A percentile compares a stretch with the other conserved stretches of the same genome.
Conservation (phyloP, 768 basidiomycete genomes). For the Sporobolomyces roseus region DNA sequence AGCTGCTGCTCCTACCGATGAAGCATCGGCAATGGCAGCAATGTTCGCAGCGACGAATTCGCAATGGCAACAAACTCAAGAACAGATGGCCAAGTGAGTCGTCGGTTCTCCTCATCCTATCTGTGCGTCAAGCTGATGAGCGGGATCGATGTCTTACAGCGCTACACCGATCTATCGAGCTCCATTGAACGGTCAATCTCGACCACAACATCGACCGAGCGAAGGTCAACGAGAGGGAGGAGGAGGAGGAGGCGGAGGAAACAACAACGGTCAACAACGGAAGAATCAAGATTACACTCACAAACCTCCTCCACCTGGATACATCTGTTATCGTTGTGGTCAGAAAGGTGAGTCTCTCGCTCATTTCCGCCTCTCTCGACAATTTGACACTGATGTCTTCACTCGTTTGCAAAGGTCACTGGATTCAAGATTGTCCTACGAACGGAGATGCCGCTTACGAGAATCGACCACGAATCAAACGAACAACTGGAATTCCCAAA, state of each 20-base stretch:
- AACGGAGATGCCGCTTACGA: conserved; percentile 94
- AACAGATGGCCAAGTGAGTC: conserved; percentile 99
- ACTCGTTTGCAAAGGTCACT: conserved; percentile 65
- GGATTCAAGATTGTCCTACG: conserved; percentile 99
- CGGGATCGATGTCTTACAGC: conserved; percentile 35
- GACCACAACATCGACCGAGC: conserved; percentile 45
- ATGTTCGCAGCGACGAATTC: conserved; percentile 93
- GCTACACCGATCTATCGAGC: conserved; percentile 57
- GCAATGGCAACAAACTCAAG: conserved; percentile 98
- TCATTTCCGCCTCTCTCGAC: neutral
- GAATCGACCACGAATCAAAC: conserved; percentile 88
- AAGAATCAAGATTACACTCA: conserved; percentile 56
- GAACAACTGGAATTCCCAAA: conserved; percentile 96
- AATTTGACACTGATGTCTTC: neutral
- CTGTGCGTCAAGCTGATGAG: too few relatives aligned
- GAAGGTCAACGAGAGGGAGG: conserved; percentile 54
- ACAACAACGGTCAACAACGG: conserved; percentile 50
- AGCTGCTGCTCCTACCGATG: conserved; percentile 60
- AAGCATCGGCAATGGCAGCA: conserved; percentile 92
- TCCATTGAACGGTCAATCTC: conserved; percentile 2
- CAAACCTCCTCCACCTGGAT: conserved; percentile 80
- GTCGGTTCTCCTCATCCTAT: neutral
- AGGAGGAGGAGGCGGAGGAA: conserved; percentile 47
- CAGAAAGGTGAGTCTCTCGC: conserved; percentile 66
- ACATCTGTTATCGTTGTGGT: conserved; percentile 97